Conservation (phyloP, 768 basidiomycete species). For the Lentinula boryana region DNA sequence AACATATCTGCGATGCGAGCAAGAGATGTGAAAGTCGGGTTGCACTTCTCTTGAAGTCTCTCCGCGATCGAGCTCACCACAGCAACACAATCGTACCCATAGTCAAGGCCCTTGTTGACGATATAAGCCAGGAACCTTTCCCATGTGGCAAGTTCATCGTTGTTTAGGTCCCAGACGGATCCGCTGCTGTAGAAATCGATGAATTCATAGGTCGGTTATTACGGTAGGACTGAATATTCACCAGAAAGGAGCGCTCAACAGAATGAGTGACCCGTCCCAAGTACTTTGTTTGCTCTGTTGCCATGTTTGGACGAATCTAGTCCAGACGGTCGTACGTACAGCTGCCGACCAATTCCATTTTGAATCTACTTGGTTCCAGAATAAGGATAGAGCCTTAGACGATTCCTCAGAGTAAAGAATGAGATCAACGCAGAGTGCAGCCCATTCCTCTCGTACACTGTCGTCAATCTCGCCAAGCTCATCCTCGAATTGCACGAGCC, state of each 20-base stretch:
- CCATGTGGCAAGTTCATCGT: conserved; percentile 56
- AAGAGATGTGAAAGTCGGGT: conserved; percentile 32
- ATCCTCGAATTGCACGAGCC: conserved; percentile 42
- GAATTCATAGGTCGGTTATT: conserved; percentile 5
- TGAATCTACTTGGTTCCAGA: conserved; percentile 38
- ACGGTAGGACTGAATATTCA: conserved; percentile 24
- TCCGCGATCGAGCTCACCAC: conserved; percentile 56
- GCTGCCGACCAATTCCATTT: conserved; percentile 32
- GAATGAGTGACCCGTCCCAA: conserved; percentile 51
- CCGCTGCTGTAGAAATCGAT: conserved; percentile 22
- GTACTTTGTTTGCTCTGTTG: conserved; percentile 30
- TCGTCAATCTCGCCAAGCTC: conserved; percentile 37
- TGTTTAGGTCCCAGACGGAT: conserved; percentile 45
- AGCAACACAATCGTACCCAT: conserved; percentile 43
- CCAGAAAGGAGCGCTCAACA: conserved; percentile 62
- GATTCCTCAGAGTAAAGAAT: conserved; percentile 35
- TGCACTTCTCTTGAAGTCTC: conserved; percentile 34
- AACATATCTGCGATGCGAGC: conserved; percentile 59
- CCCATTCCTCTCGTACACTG: conserved; percentile 51
- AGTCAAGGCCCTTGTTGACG: conserved; percentile 52
- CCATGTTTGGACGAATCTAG: conserved; percentile 52
- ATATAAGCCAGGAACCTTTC: conserved; percentile 47
- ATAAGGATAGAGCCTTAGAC: conserved; percentile 37
- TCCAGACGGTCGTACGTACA: conserved; percentile 52
- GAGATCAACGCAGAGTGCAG: conserved; percentile 51